Conservation (phyloP, 176 grass and related monocot species). For the maize (Zea mays) region Zm-B73-REFERENCE-NAM-5.0 NC_050099.1:166192001-166192500, state of each 20-base stretch:
- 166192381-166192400: background rate
- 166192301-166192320: background rate
- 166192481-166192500: conserved; percentile 80
- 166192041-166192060: background rate
- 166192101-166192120: background rate
- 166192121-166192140: background rate
- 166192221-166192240: background rate
- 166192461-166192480: conserved; percentile 93
- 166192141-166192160: background rate
- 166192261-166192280: conserved; percentile 8
- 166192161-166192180: background rate
- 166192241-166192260: background rate
- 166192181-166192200: background rate
- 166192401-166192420: conserved; percentile 45
- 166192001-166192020: conserved; percentile 41
- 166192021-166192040: conserved; percentile 69
- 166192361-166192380: background rate
- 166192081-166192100: background rate
- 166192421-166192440: conserved; percentile 85
- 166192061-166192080: background rate
- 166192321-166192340: background rate
- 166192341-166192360: no score
- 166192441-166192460: conserved; percentile 88
- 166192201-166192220: no score
- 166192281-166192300: background rate